Conservation (phyloP, 192 early-diverging fungal species). For the Umbelopsis sp. region DNA sequence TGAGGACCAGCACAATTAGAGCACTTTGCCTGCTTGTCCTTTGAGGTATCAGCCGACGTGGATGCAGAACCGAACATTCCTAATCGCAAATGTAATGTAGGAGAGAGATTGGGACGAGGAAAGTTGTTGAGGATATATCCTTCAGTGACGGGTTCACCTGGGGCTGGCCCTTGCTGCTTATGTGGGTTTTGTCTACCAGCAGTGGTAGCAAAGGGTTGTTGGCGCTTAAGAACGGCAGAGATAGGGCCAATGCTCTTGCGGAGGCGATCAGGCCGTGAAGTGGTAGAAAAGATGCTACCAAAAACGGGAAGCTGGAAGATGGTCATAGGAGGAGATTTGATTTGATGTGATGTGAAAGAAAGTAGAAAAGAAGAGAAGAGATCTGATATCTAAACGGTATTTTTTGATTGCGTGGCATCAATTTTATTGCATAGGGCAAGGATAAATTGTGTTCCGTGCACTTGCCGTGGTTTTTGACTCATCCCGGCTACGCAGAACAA, state of each 20-base stretch:
- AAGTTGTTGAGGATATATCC: slow-evolving; percentile 24
- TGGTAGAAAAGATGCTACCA: slow-evolving; percentile 25
- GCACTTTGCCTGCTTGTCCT: slow-evolving; percentile 25
- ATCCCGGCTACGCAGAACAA: slow-evolving; percentile 10
- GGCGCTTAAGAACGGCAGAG: slow-evolving; percentile 31
- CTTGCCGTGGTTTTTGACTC: slow-evolving; percentile 16
- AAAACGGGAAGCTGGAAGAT: slow-evolving; percentile 27
- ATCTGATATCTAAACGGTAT: background rate
- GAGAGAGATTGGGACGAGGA: slow-evolving; percentile 40
- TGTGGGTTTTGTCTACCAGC: background rate
- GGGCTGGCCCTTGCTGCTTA: background rate
- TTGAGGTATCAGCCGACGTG: slow-evolving; percentile 1
- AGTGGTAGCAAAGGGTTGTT: slow-evolving; percentile 22
- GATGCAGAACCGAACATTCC: slow-evolving; percentile 20
- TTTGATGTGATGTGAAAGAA: background rate
- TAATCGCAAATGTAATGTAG: slow-evolving; percentile 36
- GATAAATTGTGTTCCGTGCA: slow-evolving; percentile 15
- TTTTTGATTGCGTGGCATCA: slow-evolving; percentile 15
- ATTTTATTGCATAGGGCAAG: slow-evolving; percentile 14
- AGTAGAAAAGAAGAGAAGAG: slow-evolving; percentile 15
- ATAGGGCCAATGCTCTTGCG: slow-evolving; percentile 38
- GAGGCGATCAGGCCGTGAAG: slow-evolving; percentile 26
- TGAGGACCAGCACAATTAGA: slow-evolving; percentile 42
- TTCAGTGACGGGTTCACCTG: slow-evolving; percentile 35
- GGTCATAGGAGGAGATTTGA: background rate